Evolutionary conservation across 106 monocot genomes (phyloP), one percentile per base, ranked within the genome.

Genomic region (Dendrobium nobile): DNA sequence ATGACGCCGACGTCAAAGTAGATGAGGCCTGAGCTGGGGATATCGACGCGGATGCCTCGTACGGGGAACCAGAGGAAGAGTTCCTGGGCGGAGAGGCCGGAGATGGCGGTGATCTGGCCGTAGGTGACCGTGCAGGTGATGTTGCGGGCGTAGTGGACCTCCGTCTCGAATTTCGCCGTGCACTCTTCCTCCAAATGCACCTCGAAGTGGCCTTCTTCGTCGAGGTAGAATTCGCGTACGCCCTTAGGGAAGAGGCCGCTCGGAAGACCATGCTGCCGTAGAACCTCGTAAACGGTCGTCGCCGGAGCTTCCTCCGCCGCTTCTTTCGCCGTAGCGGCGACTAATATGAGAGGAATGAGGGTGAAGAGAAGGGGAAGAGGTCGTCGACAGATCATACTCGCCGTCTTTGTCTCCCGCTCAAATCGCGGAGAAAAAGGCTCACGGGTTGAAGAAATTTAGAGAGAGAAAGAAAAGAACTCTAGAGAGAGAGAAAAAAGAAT

Each of bases 11-110:
- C 91, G 58, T 91, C 88, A 82, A 91, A 91, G 80, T 86, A 85
- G 83, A 91, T 91, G 77, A 91, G 75, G 26, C 91, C 91, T 47
- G 91, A 86, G 78, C 75, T 78, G 75, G 88, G 88, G 72, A 86
- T 78, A 77, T 86, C 86, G 80, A 91, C 88, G 74, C 86, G 84
- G 88, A 91, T 88, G 70, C 80, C 87, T 28, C 59, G 77, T 47
- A 91, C 91, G 74, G 91, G 88, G 81, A 91, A 87, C 91, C 91
- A 91, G 80, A 91, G 86, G 79, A 91, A 91, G 73, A 91, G 86
- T 41, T 91, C 91, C 81, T 91, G 88, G 7, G 91, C 91, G 41
- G 82, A 51, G 70, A 91, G 70, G 75, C 91, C 91, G 79, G 88
- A 85, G 56, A 91, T 65, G 20, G 80, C 40, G 40, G 84, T 75